Evolutionary conservation across 139 green algal species (phyloP).

Genomic region (Limnomonas spitsbergensis): DNA sequence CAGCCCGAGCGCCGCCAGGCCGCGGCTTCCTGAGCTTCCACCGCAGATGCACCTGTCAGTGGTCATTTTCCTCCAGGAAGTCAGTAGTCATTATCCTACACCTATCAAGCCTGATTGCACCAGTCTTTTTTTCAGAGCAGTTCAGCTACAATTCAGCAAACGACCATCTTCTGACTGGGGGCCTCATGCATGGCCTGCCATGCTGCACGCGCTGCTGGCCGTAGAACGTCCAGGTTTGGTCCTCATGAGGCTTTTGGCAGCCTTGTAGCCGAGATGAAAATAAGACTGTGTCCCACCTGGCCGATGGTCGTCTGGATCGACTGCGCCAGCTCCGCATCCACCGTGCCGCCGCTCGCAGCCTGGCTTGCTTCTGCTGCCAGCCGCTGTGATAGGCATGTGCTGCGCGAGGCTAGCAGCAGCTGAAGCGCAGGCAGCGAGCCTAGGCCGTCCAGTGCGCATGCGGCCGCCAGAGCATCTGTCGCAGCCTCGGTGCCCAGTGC

Average conservation of each 20-base stretch:
- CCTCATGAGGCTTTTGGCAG: no score
- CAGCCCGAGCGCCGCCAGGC: slow-evolving; percentile 24
- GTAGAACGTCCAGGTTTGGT: no score
- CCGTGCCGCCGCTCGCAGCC: no score
- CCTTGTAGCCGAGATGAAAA: no score
- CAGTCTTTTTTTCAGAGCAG: no score
- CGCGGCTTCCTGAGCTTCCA: slow-evolving; percentile 28
- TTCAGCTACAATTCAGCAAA: no score
- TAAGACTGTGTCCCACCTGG: slow-evolving; percentile 28
- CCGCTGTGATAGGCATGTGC: slow-evolving; percentile 24
- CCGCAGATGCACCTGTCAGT: background rate
- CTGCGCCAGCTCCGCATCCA: no score
- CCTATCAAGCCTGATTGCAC: no score
- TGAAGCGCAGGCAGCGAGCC: slow-evolving; percentile 44
- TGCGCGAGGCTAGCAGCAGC: slow-evolving; percentile 40
- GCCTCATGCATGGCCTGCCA: no score
- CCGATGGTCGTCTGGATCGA: slow-evolving; percentile 49
- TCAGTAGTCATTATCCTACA: no score
- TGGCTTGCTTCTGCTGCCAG: slow-evolving; percentile 21
- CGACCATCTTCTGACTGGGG: no score
- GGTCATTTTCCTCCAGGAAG: slow-evolving; percentile 37
- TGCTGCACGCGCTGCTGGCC: no score
- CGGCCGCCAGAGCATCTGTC: slow-evolving; percentile 53
- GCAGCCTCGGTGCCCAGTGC: slow-evolving; percentile 28
- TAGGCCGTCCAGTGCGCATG: slow-evolving; percentile 40